These are phyloP conservation scores for Orychophragmus violaceus DNA, from an alignment of 345 rosid genomes.

Conservation along the genomic window DNA sequence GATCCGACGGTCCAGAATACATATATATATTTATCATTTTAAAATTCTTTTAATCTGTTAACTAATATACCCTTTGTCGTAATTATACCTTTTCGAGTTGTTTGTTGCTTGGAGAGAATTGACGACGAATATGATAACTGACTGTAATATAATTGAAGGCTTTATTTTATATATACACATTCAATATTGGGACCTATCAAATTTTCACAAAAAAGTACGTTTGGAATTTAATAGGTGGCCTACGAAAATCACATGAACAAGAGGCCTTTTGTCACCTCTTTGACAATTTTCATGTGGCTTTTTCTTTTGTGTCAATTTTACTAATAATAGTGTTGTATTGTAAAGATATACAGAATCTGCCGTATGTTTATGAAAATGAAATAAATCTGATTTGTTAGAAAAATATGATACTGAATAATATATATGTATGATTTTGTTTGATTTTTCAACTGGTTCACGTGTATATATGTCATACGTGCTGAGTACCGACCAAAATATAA, in stretches of 20 bases:
- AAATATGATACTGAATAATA: no score
- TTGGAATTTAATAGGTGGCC: neutral
- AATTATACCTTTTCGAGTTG: neutral
- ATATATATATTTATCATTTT: conserved; percentile 6
- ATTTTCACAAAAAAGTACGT: neutral
- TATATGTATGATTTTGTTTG: neutral
- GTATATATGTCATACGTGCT: neutral
- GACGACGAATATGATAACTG: conserved; percentile 7
- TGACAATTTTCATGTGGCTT: conserved; percentile 16
- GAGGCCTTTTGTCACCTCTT: conserved; percentile 6
- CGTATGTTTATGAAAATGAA: neutral
- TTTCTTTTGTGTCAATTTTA: neutral
- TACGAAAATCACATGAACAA: conserved; percentile 11
- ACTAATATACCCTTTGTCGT: conserved; percentile 1
- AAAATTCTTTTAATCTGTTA: conserved; percentile 9
- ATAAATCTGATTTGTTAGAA: no score
- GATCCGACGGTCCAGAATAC: conserved; percentile 24
- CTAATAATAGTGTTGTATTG: neutral
- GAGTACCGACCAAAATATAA: neutral
- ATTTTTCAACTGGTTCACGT: neutral
- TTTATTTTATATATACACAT: neutral
- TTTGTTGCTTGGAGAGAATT: conserved; percentile 18
- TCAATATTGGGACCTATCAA: neutral
- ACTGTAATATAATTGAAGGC: neutral
- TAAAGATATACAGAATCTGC: neutral